phyloP scores from a whole-genome alignment of 495 filamentous ascomycete genomes.

The Parmelia sp. region DNA sequence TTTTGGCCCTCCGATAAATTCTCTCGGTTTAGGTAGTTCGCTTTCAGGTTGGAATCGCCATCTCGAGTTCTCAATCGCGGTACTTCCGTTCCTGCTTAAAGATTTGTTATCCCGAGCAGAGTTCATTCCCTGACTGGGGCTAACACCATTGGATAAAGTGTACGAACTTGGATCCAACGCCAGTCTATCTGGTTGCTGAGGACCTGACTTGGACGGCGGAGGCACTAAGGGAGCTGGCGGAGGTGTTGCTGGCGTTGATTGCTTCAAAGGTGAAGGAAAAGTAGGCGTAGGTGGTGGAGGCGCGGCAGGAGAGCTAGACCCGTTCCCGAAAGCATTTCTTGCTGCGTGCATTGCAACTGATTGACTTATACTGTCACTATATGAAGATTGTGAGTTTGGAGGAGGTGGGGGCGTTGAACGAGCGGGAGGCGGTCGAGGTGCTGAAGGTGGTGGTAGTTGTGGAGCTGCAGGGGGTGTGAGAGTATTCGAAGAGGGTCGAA shows the following conservation, averaged over 20 bases:
- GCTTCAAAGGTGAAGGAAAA: slow-evolving; percentile 44
- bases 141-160: slow-evolving; percentile 59
- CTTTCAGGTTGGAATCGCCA: slow-evolving; percentile 84
- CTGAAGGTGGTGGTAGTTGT: slow-evolving; percentile 32
- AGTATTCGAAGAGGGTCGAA: slow-evolving; percentile 37
- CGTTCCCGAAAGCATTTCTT: slow-evolving; percentile 40
- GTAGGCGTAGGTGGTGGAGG: slow-evolving; percentile 47
- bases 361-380: slow-evolving; percentile 30
- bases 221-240: slow-evolving; percentile 42
- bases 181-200: slow-evolving; percentile 39
- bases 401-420: slow-evolving; percentile 40
- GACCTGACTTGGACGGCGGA: slow-evolving; percentile 33
- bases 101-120: slow-evolving; percentile 15
- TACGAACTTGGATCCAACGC: slow-evolving; percentile 71
- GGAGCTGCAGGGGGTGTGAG: slow-evolving; percentile 38
- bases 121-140: slow-evolving; percentile 20
- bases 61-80: slow-evolving; percentile 67
- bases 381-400: slow-evolving; percentile 19
- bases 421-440: slow-evolving; percentile 37
- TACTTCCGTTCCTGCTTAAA: slow-evolving; percentile 38
- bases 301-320: slow-evolving; percentile 49
- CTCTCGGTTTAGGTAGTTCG: slow-evolving; percentile 75
- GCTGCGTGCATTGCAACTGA: slow-evolving; percentile 45
- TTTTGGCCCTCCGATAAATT: slow-evolving; percentile 63
- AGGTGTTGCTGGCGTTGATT: slow-evolving; percentile 46